These are phyloP conservation scores for Emergomyces pasteurianus DNA, from an alignment of 2,329 filamentous ascomycete genomes.

Conservation along the genomic window DNA sequence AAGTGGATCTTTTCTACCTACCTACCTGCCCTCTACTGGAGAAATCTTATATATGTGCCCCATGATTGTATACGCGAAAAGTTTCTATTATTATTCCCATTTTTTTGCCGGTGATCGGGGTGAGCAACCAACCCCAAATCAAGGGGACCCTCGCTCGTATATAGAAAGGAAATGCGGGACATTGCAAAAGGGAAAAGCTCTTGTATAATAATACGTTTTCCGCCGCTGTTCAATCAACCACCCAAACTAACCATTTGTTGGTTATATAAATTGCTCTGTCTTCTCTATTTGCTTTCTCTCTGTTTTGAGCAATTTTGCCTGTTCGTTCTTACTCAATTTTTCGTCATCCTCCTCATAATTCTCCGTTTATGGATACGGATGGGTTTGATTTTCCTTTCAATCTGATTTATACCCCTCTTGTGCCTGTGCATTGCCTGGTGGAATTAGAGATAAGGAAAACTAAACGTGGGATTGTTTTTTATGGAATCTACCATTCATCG, in stretches of 20 bases:
- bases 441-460: not conserved
- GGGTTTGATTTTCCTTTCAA: not conserved
- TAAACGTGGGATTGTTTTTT: not conserved
- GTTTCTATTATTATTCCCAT: not conserved
- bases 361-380: not conserved
- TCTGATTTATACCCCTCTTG: not conserved
- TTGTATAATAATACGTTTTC: slow-evolving; percentile 3
- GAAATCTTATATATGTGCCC: slow-evolving; percentile 1
- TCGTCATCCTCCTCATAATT: not conserved
- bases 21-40: not conserved
- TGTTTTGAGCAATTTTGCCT: not conserved
- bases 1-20: not conserved
- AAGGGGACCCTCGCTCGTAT: slow-evolving; percentile 2
- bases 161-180: slow-evolving; percentile 4
- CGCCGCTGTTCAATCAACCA: not conserved
- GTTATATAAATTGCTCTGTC: slow-evolving; percentile 4
- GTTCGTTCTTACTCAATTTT: not conserved
- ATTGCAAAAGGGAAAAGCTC: not conserved
- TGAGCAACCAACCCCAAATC: not conserved
- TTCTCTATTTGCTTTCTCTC: not conserved
- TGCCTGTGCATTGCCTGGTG: not conserved
- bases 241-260: slow-evolving; percentile 1
- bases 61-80: slow-evolving; percentile 4
- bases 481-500: no score
- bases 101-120: slow-evolving; percentile 1